Conservation (phyloP, 2,329 filamentous ascomycete genomes). For the Trichoderma semiorbis region DNA sequence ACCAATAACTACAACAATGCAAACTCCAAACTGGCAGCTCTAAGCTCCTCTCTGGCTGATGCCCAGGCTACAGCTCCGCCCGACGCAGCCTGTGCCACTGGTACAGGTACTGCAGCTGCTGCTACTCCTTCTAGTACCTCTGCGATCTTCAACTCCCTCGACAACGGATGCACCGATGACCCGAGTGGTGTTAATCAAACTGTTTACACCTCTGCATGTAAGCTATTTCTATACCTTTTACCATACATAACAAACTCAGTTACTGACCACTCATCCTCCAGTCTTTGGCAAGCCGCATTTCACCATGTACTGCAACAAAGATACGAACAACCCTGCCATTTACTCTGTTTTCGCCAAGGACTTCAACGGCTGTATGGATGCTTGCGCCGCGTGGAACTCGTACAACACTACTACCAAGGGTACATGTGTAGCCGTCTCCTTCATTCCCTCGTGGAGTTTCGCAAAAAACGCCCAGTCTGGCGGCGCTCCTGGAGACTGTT, state of each 20-base stretch:
- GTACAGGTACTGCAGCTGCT: neutral
- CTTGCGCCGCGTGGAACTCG: neutral
- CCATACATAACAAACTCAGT: neutral
- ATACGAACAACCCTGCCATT: neutral
- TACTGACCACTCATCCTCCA: neutral
- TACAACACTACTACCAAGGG: neutral
- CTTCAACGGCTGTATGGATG: slow-evolving; percentile 13
- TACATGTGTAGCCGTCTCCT: neutral
- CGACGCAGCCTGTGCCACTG: neutral
- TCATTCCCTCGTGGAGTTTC: slow-evolving; percentile 5
- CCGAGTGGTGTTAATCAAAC: neutral
- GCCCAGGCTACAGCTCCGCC: neutral
- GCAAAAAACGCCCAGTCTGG: neutral
- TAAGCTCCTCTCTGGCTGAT: neutral
- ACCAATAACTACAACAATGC: slow-evolving; percentile 11
- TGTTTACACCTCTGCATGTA: neutral
- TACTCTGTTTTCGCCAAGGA: neutral
- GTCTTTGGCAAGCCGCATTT: neutral
- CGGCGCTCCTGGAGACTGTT: slow-evolving; percentile 2
- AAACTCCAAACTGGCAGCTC: neutral
- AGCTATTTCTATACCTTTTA: neutral
- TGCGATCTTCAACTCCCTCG: neutral
- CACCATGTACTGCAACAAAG: slow-evolving; percentile 11
- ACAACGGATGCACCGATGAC: neutral
- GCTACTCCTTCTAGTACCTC: neutral